A percentile compares a stretch with the other conserved stretches of the same genome.
phyloP scores from a whole-genome alignment of 2,329 filamentous ascomycete genomes.

The Microcyclospora pomicola region DNA sequence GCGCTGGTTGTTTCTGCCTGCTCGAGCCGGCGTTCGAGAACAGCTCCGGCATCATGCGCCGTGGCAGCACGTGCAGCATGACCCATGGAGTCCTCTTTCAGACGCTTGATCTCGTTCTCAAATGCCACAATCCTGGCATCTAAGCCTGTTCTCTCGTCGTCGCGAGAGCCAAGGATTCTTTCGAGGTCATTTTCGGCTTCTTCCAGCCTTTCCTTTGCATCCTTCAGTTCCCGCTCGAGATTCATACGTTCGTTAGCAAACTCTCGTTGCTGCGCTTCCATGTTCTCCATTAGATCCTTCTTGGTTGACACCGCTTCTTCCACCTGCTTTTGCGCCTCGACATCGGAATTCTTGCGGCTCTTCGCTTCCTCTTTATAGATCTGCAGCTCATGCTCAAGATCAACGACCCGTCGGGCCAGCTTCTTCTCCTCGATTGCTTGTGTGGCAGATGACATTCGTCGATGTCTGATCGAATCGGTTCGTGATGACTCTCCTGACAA shows the following conservation, averaged over 20 bases:
- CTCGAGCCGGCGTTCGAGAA: constrained; percentile 39
- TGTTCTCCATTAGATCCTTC: constrained; percentile 83
- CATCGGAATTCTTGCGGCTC: constrained; percentile 37
- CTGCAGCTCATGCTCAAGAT: constrained; percentile 65
- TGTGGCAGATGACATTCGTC: constrained; percentile 44
- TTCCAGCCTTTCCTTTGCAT: constrained; percentile 63
- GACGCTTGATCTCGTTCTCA: constrained; percentile 55
- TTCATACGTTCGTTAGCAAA: constrained; percentile 74
- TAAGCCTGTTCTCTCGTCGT: constrained; percentile 61
- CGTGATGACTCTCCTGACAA: constrained; percentile 12
- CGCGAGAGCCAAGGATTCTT: constrained; percentile 64
- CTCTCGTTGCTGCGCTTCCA: constrained; percentile 81
- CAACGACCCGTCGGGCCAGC: constrained; percentile 46
- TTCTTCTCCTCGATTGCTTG: constrained; percentile 50
- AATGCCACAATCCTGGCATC: constrained; percentile 56
- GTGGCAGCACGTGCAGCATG: constrained; percentile 50
- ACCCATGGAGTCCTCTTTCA: constrained; percentile 40
- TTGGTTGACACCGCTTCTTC: constrained; percentile 86
- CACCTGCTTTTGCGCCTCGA: constrained; percentile 52
- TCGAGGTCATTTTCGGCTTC: constrained; percentile 89
- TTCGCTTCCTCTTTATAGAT: constrained; percentile 62
- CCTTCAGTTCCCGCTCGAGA: constrained; percentile 66
- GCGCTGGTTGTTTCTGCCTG: constrained; percentile 13
- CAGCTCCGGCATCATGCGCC: constrained; percentile 48
- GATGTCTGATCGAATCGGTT: constrained; percentile 17